Conservation (phyloP, 805 yeast genomes). For the Ogataea angusta region DNA sequence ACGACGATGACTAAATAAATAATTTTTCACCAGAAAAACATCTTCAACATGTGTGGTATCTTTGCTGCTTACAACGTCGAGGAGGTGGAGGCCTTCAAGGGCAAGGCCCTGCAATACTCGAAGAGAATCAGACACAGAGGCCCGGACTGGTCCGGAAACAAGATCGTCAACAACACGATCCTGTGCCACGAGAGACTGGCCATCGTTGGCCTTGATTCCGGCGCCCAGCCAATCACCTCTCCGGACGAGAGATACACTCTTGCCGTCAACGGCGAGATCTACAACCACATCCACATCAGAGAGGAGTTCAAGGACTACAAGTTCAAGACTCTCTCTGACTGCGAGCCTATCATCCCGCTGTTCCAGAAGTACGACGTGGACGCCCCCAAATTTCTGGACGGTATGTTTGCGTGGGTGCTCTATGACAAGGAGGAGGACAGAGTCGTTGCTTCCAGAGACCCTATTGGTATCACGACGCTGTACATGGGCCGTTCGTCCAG, state of each 20-base stretch:
- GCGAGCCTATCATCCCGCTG: constrained; percentile 96
- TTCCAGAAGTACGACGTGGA: constrained; percentile 83
- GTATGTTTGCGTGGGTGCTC: constrained; percentile 95
- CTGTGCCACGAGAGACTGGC: constrained; percentile 95
- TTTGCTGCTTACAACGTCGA: constrained; percentile 87
- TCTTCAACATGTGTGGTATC: constrained; percentile 85
- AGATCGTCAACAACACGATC: constrained; percentile 72
- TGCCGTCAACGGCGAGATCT: constrained; percentile 96
- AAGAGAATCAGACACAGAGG: constrained; percentile 98
- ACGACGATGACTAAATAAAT: constrained; percentile 9
- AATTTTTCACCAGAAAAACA: constrained; percentile 7
- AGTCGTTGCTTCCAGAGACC: constrained; percentile 96
- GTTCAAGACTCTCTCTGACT: constrained; percentile 86
- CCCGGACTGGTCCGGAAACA: constrained; percentile 98
- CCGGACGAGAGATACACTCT: constrained; percentile 68
- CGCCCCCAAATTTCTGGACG: constrained; percentile 91
- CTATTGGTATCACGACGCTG: constrained; percentile 93
- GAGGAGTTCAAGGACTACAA: constrained; percentile 66
- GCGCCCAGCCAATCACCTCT: constrained; percentile 95
- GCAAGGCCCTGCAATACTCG: constrained; percentile 83
- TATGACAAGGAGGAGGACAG: constrained; percentile 84
- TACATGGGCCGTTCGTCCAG: constrained; percentile 85
- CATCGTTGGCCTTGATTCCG: constrained; percentile 94
- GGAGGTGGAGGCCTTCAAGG: constrained; percentile 76
- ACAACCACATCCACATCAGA: constrained; percentile 92